Evolutionary conservation across 2,329 filamentous ascomycete genomes (phyloP).

Genomic region (Sphaceloma murrayae): DNA sequence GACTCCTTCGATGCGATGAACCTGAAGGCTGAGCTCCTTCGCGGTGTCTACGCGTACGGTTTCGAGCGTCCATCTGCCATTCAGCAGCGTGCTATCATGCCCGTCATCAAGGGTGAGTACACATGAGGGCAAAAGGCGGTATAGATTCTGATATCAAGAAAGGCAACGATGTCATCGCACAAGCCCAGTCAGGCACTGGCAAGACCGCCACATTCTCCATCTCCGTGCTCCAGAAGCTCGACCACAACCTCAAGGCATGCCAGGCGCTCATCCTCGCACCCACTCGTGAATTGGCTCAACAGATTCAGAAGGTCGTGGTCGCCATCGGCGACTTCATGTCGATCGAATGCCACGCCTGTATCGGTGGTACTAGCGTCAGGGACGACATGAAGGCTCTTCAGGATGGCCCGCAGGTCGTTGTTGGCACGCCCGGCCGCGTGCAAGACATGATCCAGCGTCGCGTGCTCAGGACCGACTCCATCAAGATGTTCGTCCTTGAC

Average conservation of each 20-base stretch:
- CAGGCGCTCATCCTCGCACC: constrained; percentile 97
- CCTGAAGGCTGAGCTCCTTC: constrained; percentile 93
- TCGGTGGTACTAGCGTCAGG: constrained; percentile 94
- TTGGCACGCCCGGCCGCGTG: constrained; percentile 96
- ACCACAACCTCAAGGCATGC: constrained; percentile 84
- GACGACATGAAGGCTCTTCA: constrained; percentile 98
- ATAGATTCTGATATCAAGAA: constrained; percentile 20
- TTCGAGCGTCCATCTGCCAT: constrained; percentile 99
- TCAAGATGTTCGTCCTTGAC: constrained; percentile 99
- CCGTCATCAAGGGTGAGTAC: constrained; percentile 91
- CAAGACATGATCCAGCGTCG: constrained; percentile 99
- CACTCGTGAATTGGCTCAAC: constrained; percentile 95
- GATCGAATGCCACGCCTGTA: constrained; percentile 97
- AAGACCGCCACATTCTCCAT: constrained; percentile 99
- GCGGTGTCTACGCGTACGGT: constrained; percentile 98
- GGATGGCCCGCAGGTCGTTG: constrained; percentile 92
- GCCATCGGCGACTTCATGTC: constrained; percentile 99
- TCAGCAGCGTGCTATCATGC: constrained; percentile 99
- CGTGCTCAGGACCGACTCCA: constrained; percentile 89
- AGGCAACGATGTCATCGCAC: constrained; percentile 98
- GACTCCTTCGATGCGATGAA: constrained; percentile 99
- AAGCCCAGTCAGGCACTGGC: constrained; percentile 98
- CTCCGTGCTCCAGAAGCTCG: constrained; percentile 97
- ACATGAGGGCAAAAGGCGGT: constrained; percentile 4
- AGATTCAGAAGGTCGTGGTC: constrained; percentile 99